Base-by-base conservation (phyloP, 139 green algal genomes). In the Coelastrella sp. region DNA sequence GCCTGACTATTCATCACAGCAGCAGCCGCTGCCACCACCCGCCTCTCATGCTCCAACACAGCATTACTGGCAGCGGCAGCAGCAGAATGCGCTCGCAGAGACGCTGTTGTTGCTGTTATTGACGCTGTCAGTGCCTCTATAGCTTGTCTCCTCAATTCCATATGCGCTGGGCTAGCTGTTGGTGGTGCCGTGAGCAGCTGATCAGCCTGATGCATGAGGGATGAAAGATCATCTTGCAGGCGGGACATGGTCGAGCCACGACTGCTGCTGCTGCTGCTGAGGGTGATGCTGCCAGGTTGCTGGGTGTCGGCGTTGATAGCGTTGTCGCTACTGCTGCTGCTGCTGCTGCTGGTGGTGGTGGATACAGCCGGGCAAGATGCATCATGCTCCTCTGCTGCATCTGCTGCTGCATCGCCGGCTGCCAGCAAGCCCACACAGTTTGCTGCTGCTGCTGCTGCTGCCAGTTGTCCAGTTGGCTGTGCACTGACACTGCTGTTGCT, bases 1-100 rank as follows among this genome's bases (percentile, higher is more conserved):
- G 83, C 83, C 68, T 68, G 66, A 22, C 66, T 88, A 10, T 47
- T 59, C 68, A 88, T 66, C 47, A 88, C 47, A 7, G 83, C 83
- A 8, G 83, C 23, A 73, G 77, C 83, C n/a, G 83, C 83, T 20
- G 83, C 83, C 54, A 80, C 83, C 19, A 88, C n/a, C 7, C 58
- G 7, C 5, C 83, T 66, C 68, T 88, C 83, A 7, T 73, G 54
- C 54, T 80, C 68, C 54, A 88, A 14, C 54, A 88, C 83, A 5
- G 54, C 83, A 80, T 73, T 88, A 54, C 83, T 88, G 54, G 83
- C 83, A 57, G 83, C 83, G 57, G 83, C 83, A 58, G 83, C 83
- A 68, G 83, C 83, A n/a, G 23, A 65, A 56, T 88, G 83, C 13
- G 83, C 83, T 23, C 83, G 54, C 32, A 88, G 83, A 57, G 83